Evolutionary conservation across 2,329 filamentous ascomycete species (phyloP), one percentile per base, ranked within the genome.

Genomic region (Xylariales sp.): DNA sequence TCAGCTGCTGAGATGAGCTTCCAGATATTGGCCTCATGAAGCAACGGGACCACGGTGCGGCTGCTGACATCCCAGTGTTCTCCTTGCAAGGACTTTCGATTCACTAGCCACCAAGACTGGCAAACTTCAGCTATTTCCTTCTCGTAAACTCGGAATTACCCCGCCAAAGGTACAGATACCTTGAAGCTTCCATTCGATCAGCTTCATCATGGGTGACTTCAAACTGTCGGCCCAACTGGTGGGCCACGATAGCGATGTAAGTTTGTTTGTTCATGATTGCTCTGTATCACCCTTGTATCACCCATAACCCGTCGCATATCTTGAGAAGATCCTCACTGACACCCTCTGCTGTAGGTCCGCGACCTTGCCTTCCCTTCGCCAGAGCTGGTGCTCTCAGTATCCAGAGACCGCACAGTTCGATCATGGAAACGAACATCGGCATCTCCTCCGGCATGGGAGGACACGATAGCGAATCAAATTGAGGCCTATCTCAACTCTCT

Each of bases 211-310:
- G 85, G 71, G 76, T 64, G 84, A 89, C 61, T 97, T 88, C 76
- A 95, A 91, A 76, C 81, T 98, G 58, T 95, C 93, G 47, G 89
- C 91, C 53, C 86, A 88, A 59, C 77, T 98, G 51, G 71, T 82
- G 53, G 91, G 88, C 58, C 93, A 98, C 63, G 86, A 93, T 64
- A 85, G 93, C 62, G 93, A 98, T 80, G 93, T 96, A 74, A 32
- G 14, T 32, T 15, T 15, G 9, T 7, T 15, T 9, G 24, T 27
- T 27, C 36, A 38, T 14, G 32, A 35, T 29, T 42, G 21, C 14
- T 14, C 25, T n/a, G n/a, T n/a, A n/a, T n/a, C 38, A 40, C 43
- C 24, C 11, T 40, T 22, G 38, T 27, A 34, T 37, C 24, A 32
- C 20, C 14, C 4, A 4, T 6, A 6, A 10, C 15, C 31, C 12